Conservation (phyloP, 495 filamentous ascomycete genomes). For the Acidomyces sp. region DNA sequence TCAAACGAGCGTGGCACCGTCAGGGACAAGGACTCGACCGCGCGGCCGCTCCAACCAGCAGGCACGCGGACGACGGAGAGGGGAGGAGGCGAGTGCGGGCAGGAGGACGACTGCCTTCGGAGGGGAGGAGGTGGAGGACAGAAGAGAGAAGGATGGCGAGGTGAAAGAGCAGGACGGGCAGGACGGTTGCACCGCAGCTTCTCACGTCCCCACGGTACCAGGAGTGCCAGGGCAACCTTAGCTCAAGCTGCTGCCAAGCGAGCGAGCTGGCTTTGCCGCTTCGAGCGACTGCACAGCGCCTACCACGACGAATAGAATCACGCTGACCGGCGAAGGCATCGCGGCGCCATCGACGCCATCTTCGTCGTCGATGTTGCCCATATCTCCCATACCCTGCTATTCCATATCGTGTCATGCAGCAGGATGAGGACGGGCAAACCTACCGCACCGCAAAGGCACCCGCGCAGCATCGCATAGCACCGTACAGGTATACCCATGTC, state of each 20-base stretch:
- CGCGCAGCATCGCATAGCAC: no score
- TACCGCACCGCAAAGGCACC: no score
- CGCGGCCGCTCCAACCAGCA: background rate
- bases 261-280: background rate
- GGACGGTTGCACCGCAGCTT: background rate
- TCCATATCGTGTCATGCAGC: no score
- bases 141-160: background rate
- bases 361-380: no score
- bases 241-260: background rate
- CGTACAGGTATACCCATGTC: no score
- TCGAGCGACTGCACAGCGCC: background rate
- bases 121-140: constrained; percentile 1
- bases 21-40: background rate
- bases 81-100: background rate
- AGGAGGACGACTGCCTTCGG: constrained; percentile 18
- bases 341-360: no score
- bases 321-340: no score
- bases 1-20: background rate
- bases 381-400: no score
- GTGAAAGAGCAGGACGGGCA: background rate
- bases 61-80: no score
- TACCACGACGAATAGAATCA: background rate
- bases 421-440: no score
- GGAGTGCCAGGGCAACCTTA: constrained; percentile 1
- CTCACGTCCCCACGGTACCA: background rate